These are phyloP conservation scores for Diospyros kaki DNA, from an alignment of 148 eudicot genomes.

Conservation along the genomic window DNA sequence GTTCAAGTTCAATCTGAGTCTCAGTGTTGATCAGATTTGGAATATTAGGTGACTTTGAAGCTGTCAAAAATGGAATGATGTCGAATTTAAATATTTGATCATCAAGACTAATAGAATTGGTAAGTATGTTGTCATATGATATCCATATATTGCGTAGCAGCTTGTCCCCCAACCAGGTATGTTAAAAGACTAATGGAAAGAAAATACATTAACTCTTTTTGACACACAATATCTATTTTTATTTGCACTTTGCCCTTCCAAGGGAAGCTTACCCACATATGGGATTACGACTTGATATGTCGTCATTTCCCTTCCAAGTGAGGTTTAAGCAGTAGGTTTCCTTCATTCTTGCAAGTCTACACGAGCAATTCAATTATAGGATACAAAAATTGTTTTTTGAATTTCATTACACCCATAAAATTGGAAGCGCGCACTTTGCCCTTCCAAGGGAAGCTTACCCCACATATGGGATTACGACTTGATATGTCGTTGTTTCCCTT, in stretches of 20 bases:
- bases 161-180: not conserved
- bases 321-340: slow-evolving; percentile 1
- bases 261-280: too few relatives aligned
- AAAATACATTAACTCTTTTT: not conserved
- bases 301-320: not conserved
- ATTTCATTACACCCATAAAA: not conserved
- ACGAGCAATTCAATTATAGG: not conserved
- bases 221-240: too few relatives aligned
- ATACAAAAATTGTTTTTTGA: not conserved
- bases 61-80: not conserved
- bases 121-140: not conserved
- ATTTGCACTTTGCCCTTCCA: too few relatives aligned
- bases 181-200: not conserved
- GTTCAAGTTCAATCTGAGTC: not conserved
- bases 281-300: not conserved
- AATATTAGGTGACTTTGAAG: not conserved
- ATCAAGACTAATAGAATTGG: not conserved
- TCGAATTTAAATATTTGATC: not conserved
- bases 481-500: not conserved
- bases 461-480: too few relatives aligned
- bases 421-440: slow-evolving; percentile 6
- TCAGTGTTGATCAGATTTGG: not conserved
- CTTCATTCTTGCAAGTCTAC: not conserved
- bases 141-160: not conserved
- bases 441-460: too few relatives aligned